Conservation (phyloP, 768 basidiomycete species). For the Macrolepiota albuminosa region DNA sequence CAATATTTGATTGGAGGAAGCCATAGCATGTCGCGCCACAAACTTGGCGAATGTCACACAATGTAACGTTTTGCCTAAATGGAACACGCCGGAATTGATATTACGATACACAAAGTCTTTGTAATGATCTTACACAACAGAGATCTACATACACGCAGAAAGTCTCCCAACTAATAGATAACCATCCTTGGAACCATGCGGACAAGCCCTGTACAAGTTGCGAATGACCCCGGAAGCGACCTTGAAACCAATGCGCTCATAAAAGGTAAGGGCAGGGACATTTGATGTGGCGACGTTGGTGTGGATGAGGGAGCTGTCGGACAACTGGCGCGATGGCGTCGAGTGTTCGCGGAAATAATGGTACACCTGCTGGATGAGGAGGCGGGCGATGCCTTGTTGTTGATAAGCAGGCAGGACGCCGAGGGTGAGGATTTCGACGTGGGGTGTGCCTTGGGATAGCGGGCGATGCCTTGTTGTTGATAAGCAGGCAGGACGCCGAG, state of each 20-base stretch:
- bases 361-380: conserved; percentile 31
- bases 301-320: conserved; percentile 27
- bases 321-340: conserved; percentile 14
- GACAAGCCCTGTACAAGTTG: conserved; percentile 33
- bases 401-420: conserved; percentile 44
- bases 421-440: conserved; percentile 47
- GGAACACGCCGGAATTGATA: no score
- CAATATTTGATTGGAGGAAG: neutral
- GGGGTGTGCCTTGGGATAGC: conserved; percentile 22
- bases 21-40: neutral
- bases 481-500: conserved; percentile 45
- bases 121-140: neutral
- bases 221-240: conserved; percentile 28
- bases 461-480: conserved; percentile 39
- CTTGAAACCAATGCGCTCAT: conserved; percentile 37
- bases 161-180: conserved; percentile 36
- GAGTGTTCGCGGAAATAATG: conserved; percentile 24
- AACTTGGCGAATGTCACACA: neutral
- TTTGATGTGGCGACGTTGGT: conserved; percentile 45
- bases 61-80: neutral
- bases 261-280: conserved; percentile 35
- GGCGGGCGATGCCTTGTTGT: conserved; percentile 37
- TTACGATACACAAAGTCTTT: neutral
- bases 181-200: conserved; percentile 35
- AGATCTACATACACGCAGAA: conserved; percentile 8